Evolutionary conservation across 495 filamentous ascomycete genomes (phyloP), one percentile per base, ranked within the genome.

Genomic region (Neurospora discreta): DNA sequence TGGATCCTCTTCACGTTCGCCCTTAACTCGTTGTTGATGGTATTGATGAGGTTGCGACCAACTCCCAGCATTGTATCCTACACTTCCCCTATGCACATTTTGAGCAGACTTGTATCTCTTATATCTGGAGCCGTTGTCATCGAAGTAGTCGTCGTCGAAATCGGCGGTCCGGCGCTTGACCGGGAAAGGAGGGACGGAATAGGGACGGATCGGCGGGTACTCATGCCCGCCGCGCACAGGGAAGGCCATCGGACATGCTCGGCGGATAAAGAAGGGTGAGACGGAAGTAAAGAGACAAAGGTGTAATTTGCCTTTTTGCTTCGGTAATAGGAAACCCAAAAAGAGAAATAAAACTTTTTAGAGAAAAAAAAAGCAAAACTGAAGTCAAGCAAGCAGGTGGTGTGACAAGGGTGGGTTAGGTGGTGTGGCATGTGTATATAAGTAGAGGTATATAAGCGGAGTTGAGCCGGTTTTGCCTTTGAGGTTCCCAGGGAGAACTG

Each of bases 181-280:
- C 43, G 73, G 71, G 38, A 75, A 76, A 69, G 73, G 73, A 18
- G 65, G 46, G 42, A 65, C 69, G 71, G 68, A 72, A 11, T 70
- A 72, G 18, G 43, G 67, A 18, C 71, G 72, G 72, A 74, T 69
- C 41, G 78, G 76, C 73, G 73, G 77, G 77, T 73, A 73, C 9
- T 75, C 70, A 75, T 77, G 74, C 77, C 79, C 78, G 77, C 78
- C 79, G 75, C 68, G 60, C 71, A 71, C 71, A 72, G 73, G 78
- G n/a, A 70, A 69, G 71, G 78, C 79, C 79, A 80, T 80, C 71
- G 78, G 73, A 78, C 79, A 80, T 80, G 70, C 75, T 80, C 79
- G 71, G 71, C 10, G 68, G 40, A 20, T 5, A 68, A 36, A 33
- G 11, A 36, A 33, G 39, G 23, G 23, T 30, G 69, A 38, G n/a